Evolutionary conservation across 371 early-diverging fungal genomes (phyloP), one percentile per base, ranked within the genome.

Genomic region (Mucor irregularis): DNA sequence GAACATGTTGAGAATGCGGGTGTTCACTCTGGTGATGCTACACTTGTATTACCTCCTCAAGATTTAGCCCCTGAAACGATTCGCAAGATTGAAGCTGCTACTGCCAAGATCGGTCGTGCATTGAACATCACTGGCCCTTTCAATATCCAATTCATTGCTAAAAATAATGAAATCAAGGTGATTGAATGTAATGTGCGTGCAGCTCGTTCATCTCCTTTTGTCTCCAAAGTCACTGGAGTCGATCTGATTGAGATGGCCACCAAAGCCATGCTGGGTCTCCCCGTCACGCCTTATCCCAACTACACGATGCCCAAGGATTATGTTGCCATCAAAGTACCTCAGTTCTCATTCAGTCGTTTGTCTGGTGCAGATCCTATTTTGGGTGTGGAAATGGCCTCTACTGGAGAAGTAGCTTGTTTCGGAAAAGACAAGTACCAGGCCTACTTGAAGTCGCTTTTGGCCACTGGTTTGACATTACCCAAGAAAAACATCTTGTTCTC

Each of bases 351-450:
- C 85, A 90, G 89, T 65, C 90, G 98, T 60, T 77, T 97, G 49
- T 84, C 88, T 30, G 98, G 97, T 34, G 97, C 98, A 42, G 97
- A 97, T 74, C 97, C 97, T 29, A 83, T 96, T 52, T 74, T 97
- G 44, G 96, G 96, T 64, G 98, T 97, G 9, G 98, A 97, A 79
- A 97, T 97, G 98, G 95, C 95, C 8, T 95, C 95, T 22, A 98
- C 98, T 4, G 98, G 98, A 61, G 98, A 98, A 76, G 98, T 98
- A 19, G 98, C 98, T 2, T 94, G 95, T 70, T 96, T 97, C 65
- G 97, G 96, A 39, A 84, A 88, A 56, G 91, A 93, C 81, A 94
- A 94, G 77, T 92, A 94, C 74, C 91, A 93, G 53, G 98, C 98
- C n/a, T 97, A 96, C 73, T 70, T 96, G 40, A 93, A 92, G 85